These are phyloP conservation scores for Purpureocillium lavendulum DNA, from an alignment of 2,329 filamentous ascomycete species.

Conservation along the genomic window DNA sequence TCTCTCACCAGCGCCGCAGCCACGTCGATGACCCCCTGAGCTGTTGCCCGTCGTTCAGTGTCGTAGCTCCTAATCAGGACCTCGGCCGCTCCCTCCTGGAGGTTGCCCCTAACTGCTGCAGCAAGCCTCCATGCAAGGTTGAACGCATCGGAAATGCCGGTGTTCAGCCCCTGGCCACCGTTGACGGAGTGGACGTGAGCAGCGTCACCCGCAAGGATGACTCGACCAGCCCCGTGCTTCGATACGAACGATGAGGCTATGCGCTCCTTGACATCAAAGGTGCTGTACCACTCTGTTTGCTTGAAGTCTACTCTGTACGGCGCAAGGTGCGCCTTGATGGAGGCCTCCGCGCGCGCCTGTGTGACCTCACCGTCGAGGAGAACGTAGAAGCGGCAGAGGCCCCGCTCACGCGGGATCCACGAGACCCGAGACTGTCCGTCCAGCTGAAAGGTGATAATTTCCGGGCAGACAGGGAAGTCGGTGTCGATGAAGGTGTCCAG, in stretches of 20 bases:
- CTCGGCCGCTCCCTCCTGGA: constrained; percentile 11
- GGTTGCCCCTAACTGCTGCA: constrained; percentile 13
- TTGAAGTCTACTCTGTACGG: constrained; percentile 33
- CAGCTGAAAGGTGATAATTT: constrained; percentile 39
- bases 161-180: constrained; percentile 51
- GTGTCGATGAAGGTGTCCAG: constrained; percentile 41
- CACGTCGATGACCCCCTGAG: constrained; percentile 36
- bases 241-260: constrained; percentile 31
- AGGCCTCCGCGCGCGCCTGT: constrained; percentile 27
- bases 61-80: constrained; percentile 34
- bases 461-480: constrained; percentile 34
- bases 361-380: constrained; percentile 36
- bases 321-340: constrained; percentile 33
- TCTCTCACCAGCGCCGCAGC: constrained; percentile 36
- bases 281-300: constrained; percentile 40
- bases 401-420: constrained; percentile 39
- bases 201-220: constrained; percentile 47
- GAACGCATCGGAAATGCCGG: constrained; percentile 47
- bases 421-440: constrained; percentile 35
- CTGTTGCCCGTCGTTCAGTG: constrained; percentile 31
- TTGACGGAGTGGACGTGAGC: constrained; percentile 48
- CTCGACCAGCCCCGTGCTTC: constrained; percentile 29
- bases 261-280: constrained; percentile 35
- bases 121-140: constrained; percentile 45
- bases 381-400: constrained; percentile 37